Conservation (phyloP, 495 filamentous ascomycete genomes). For the Aspergillus nanangensis region DNA sequence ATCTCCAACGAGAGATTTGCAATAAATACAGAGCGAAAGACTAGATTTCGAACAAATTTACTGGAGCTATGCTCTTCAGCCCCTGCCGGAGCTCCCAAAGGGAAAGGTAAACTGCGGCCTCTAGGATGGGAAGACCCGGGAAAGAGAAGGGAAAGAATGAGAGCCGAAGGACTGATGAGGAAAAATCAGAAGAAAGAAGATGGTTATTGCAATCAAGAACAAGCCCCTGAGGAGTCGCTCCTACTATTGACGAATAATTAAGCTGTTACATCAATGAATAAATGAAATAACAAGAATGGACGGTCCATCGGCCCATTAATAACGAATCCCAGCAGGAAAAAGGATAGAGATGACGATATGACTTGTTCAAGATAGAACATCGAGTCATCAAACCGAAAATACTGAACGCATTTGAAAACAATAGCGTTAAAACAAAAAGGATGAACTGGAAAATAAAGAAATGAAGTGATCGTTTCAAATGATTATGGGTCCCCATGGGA, state of each 20-base stretch:
- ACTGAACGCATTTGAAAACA: background rate
- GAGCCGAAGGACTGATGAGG: slow-evolving; percentile 54
- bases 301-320: too few species aligned
- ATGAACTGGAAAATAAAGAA: too few species aligned
- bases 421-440: background rate
- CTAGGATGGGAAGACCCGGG: slow-evolving; percentile 55
- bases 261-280: too few species aligned
- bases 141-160: slow-evolving; percentile 53
- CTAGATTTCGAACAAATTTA: slow-evolving; percentile 46
- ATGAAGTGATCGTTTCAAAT: too few species aligned
- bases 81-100: slow-evolving; percentile 8
- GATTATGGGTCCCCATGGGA: too few species aligned
- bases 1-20: slow-evolving; percentile 74
- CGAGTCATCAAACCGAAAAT: too few species aligned
- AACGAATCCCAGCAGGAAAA: too few species aligned
- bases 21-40: slow-evolving; percentile 67
- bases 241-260: too few species aligned
- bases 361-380: too few species aligned
- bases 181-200: slow-evolving; percentile 23
- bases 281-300: too few species aligned
- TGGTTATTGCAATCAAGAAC: slow-evolving; percentile 1
- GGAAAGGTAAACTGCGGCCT: slow-evolving; percentile 19
- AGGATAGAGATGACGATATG: too few species aligned
- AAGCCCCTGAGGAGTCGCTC: too few species aligned
- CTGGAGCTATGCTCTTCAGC: slow-evolving; percentile 16